Base-by-base conservation (phyloP, 2,329 filamentous ascomycete genomes). In the Diaporthe nobilis region DNA sequence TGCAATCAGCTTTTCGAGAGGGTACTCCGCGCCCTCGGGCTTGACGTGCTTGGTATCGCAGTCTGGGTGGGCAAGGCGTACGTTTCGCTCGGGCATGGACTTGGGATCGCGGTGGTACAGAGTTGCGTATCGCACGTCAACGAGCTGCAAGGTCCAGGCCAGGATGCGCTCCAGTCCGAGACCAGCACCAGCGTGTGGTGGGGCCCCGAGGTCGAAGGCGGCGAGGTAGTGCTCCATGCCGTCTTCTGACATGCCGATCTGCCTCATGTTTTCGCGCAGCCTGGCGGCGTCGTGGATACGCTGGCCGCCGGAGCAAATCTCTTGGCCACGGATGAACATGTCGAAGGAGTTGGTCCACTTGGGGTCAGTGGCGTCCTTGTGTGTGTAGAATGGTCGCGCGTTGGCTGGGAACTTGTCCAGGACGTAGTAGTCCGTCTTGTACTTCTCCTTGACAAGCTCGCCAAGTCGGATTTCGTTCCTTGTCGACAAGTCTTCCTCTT, bases 291-390 rank as follows among this genome's bases (percentile, higher is more conserved):
- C 92, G 82, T 98, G 94, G 78, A 98, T 97, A 90, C 96, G 95
- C 84, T 98, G 96, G 10, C 96, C 96, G 79, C 96, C 96, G 1
- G 95, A 96, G 61, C 96, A 92, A 75, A 98, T 97, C 83, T 98
- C 96, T 81, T 98, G 96, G 0, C 96, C 96, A 42, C 96, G 93
- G 58, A 98, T 90, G 85, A 98, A 98, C 75, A 98, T 97, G 82
- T 98, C 96, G 80, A 98, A 98, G 0, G 96, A 98, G 82, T 98
- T 98, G 70, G 96, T 98, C 82, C 92, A 91, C 47, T 90, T 88
- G 17, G 90, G 87, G 80, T 97, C 91, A 22, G 92, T 87, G 2
- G 93, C 90, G 77, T 98, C 94, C 39, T 93, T 93, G 90, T 98
- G 96, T 1, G 96, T 95, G 82, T 98, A 98, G 85, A 98, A 98